These are phyloP conservation scores for Aspergillus transmontanensis DNA, from an alignment of 2,329 filamentous ascomycete species.

Conservation along the genomic window DNA sequence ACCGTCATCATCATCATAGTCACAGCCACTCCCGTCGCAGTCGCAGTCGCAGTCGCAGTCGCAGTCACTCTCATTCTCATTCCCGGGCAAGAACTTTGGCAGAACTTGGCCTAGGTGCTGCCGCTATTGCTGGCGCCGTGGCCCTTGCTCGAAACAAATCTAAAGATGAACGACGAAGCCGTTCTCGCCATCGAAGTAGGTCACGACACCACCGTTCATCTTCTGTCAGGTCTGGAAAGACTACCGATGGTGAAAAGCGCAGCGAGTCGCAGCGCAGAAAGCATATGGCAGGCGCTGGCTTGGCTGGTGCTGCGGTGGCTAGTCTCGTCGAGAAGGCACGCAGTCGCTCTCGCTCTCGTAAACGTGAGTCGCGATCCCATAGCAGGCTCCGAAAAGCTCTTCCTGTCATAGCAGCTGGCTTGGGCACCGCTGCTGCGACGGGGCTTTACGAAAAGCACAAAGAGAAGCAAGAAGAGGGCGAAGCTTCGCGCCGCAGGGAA, in stretches of 20 bases:
- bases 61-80: conserved; percentile 51
- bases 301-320: conserved; percentile 64
- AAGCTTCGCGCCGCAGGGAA: conserved; percentile 40
- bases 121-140: conserved; percentile 62
- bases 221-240: conserved; percentile 27
- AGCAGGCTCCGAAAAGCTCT: conserved; percentile 60
- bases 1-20: conserved; percentile 32
- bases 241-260: conserved; percentile 29
- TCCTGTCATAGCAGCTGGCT: conserved; percentile 62
- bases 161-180: conserved; percentile 51
- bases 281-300: conserved; percentile 62
- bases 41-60: conserved; percentile 24
- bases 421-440: conserved; percentile 63
- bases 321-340: conserved; percentile 61
- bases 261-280: conserved; percentile 56
- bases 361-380: conserved; percentile 54
- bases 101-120: conserved; percentile 55
- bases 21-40: conserved; percentile 33
- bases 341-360: conserved; percentile 58
- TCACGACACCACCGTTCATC: conserved; percentile 45
- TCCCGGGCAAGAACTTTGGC: conserved; percentile 57
- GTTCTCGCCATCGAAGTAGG: conserved; percentile 45
- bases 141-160: conserved; percentile 59
- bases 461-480: conserved; percentile 59
- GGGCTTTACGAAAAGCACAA: conserved; percentile 66